Conservation (phyloP, 2,329 filamentous ascomycete genomes). For the Camptophora hylomeconis region DNA sequence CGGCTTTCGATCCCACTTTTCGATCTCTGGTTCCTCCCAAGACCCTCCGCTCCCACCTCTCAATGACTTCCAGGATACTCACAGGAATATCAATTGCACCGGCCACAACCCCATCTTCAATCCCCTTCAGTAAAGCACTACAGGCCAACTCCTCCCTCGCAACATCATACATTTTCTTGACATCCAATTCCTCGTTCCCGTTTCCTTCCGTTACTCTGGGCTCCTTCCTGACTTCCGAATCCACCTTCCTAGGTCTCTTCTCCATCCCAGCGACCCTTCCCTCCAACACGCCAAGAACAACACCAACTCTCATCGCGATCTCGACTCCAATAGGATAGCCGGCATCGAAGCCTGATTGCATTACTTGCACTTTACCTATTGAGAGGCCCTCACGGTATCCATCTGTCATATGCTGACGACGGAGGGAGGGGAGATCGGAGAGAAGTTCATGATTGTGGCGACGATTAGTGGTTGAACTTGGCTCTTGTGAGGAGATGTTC, state of each 20-base stretch:
- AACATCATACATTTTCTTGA: constrained; percentile 6
- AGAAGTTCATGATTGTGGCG: constrained; percentile 19
- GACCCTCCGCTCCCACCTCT: constrained; percentile 10
- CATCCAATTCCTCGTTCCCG: constrained; percentile 1
- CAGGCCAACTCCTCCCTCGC: constrained; percentile 12
- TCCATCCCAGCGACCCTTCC: constrained; percentile 44
- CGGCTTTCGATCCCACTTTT: not conserved
- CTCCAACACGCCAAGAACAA: constrained; percentile 64
- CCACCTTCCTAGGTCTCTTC: too few relatives aligned
- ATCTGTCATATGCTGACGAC: constrained; percentile 64
- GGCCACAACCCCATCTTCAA: constrained; percentile 13
- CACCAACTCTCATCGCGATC: constrained; percentile 61
- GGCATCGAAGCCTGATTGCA: constrained; percentile 85
- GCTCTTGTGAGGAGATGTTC: too few relatives aligned
- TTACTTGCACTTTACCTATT: constrained; percentile 57
- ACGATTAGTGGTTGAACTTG: not conserved
- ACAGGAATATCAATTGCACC: not conserved
- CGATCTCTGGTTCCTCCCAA: not conserved
- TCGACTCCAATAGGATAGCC: constrained; percentile 75
- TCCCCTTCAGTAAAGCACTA: constrained; percentile 9
- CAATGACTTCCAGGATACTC: constrained; percentile 1
- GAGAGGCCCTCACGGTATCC: constrained; percentile 85
- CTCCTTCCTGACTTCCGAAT: not conserved
- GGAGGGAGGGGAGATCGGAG: constrained; percentile 63
- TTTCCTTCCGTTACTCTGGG: not conserved